Evolutionary conservation across 202 grass and related monocot genomes (phyloP), one percentile per base, ranked within the genome.

Genomic region (Setaria viridis): DNA sequence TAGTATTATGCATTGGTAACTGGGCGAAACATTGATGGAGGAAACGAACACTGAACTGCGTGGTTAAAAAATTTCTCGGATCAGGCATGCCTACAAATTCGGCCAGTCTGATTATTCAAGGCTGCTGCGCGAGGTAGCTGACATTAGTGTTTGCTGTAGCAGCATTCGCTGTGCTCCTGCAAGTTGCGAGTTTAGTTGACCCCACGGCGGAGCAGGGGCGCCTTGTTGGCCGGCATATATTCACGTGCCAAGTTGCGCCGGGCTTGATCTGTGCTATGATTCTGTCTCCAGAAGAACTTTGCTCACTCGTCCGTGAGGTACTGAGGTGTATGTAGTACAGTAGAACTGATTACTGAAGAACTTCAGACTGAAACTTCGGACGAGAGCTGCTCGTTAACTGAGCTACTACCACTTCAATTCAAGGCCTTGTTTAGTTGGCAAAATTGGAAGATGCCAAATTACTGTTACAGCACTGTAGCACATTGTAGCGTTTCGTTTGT

Each of bases 211-310:
- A 17, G 32, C 3, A 43, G 16, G 11, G 71, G 0, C n/a, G 81
- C 39, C 35, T 54, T 46, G n/a, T 17, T 55, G 56, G 11, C 55
- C 62, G 57, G 66, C 74, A 55, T 51, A 72, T 72, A 50, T 37
- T 77, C 74, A 88, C 29, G 14, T 88, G 85, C 39, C 78, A 70
- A 87, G 51, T 53, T 29, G 66, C 29, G 12, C 16, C 14, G 21
- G 57, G 57, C 21, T 11, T 47, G 5, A 21, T 32, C 21, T 68
- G 49, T 46, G 60, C 4, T 13, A 20, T 57, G 11, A 57, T 77
- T 59, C 25, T 48, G 63, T 68, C 67, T n/a, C 20, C 33, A 17
- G 8, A 54, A 41, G 4, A 42, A 19, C 8, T 65, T 75, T 49
- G 67, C 55, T 35, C 50, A 14, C 58, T 62, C 6, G 15, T 1